Percentiles rank a stretch among this genome's conserved stretches.
These are phyloP conservation scores for Cerioporus squamosus DNA, from an alignment of 1,284 basidiomycete species.

Conservation along the genomic window DNA sequence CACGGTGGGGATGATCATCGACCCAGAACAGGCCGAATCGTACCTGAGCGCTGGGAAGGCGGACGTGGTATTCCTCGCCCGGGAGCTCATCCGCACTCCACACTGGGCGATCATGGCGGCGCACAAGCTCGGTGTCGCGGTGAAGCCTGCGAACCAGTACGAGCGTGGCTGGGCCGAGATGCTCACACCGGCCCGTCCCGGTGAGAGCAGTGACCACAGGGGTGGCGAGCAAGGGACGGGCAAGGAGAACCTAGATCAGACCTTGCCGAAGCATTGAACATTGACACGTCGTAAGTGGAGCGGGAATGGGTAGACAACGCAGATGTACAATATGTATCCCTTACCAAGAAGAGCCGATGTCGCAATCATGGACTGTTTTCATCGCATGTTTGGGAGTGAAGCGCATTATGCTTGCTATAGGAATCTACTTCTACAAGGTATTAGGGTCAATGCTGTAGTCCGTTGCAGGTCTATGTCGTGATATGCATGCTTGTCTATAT, in stretches of 20 bases:
- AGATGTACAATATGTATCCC: neutral
- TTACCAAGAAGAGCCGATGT: neutral
- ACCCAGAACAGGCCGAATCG: slow-evolving; percentile 65
- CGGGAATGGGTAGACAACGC: neutral
- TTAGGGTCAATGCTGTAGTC: slow-evolving; percentile 8
- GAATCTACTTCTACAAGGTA: slow-evolving; percentile 21
- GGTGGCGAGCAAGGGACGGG: slow-evolving; percentile 2
- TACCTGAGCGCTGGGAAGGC: slow-evolving; percentile 69
- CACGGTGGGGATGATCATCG: slow-evolving; percentile 77
- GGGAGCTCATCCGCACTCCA: slow-evolving; percentile 65
- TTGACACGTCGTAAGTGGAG: neutral
- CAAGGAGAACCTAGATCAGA: slow-evolving; percentile 9
- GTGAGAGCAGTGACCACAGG: slow-evolving; percentile 3
- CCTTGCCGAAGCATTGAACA: neutral
- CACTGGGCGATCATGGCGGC: slow-evolving; percentile 63
- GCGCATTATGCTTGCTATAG: slow-evolving; percentile 15
- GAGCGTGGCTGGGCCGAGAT: slow-evolving; percentile 62
- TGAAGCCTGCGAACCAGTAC: slow-evolving; percentile 72
- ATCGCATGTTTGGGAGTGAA: neutral
- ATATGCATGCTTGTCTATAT: slow-evolving; percentile 24
- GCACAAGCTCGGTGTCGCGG: slow-evolving; percentile 53
- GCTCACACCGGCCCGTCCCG: slow-evolving; percentile 36
- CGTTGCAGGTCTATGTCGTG: slow-evolving; percentile 2
- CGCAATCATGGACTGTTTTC: neutral
- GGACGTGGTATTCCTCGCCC: slow-evolving; percentile 71